These are phyloP conservation scores for Pleurotus tuoliensis DNA, from an alignment of 768 basidiomycete species.

Conservation along the genomic window DNA sequence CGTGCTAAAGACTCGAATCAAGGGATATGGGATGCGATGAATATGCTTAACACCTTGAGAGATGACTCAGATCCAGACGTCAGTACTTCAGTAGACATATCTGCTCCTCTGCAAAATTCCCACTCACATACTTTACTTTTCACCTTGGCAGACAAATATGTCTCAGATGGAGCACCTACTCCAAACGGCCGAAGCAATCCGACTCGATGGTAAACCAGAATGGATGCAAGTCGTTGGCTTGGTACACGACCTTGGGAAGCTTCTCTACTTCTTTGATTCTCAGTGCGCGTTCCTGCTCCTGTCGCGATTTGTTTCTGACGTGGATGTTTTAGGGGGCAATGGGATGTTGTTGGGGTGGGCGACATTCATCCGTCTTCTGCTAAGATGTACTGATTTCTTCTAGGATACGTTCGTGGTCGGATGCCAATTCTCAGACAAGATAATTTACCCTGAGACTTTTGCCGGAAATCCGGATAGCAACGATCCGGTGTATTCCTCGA, in stretches of 20 bases:
- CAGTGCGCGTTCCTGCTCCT: constrained; percentile 23
- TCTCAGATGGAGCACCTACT: constrained; percentile 89
- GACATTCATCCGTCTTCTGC: not conserved
- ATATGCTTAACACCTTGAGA: constrained; percentile 78
- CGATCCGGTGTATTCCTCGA: constrained; percentile 65
- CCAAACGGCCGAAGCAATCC: constrained; percentile 87
- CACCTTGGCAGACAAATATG: constrained; percentile 48
- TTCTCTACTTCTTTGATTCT: constrained; percentile 79
- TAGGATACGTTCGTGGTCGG: constrained; percentile 63
- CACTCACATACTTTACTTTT: too few species aligned
- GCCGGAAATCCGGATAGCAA: constrained; percentile 59
- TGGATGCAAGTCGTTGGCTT: constrained; percentile 90
- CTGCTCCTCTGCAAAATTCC: too few species aligned
- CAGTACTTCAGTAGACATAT: constrained; percentile 12
- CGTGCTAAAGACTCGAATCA: not conserved
- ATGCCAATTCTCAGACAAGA: constrained; percentile 79
- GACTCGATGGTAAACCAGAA: constrained; percentile 80
- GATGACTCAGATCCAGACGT: constrained; percentile 92
- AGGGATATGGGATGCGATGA: constrained; percentile 75
- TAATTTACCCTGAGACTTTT: constrained; percentile 78
- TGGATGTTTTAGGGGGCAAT: constrained; percentile 52
- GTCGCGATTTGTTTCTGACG: not conserved
- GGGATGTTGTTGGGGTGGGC: constrained; percentile 86
- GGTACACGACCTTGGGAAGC: constrained; percentile 88
- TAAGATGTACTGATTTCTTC: constrained; percentile 10